Conservation (phyloP, 1,139 yeast genomes). For the Blastobotrys persicus region DNA sequence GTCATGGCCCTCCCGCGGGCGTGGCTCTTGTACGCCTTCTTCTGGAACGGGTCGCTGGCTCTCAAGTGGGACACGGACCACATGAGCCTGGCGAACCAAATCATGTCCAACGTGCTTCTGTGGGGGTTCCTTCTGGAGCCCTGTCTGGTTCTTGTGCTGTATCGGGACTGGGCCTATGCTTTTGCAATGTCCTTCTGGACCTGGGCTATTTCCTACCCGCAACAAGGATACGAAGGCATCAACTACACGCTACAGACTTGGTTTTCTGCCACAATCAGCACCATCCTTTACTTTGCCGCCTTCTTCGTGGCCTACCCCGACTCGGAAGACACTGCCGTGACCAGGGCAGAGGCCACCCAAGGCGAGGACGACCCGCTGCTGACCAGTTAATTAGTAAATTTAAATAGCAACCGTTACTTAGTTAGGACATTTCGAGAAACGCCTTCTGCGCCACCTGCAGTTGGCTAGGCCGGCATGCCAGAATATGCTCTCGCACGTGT, state of each 20-base stretch:
- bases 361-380: slow-evolving; percentile 19
- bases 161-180: slow-evolving; percentile 72
- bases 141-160: slow-evolving; percentile 51
- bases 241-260: slow-evolving; percentile 15
- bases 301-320: slow-evolving; percentile 19
- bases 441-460: background rate
- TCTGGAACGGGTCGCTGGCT: slow-evolving; percentile 82
- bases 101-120: slow-evolving; percentile 67
- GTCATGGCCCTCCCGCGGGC: slow-evolving; percentile 66
- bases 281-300: slow-evolving; percentile 13
- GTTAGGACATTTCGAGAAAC: background rate
- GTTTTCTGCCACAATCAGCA: slow-evolving; percentile 15
- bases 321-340: slow-evolving; percentile 10
- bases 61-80: slow-evolving; percentile 51
- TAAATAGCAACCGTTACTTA: no score
- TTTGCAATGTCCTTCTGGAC: slow-evolving; percentile 46
- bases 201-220: slow-evolving; percentile 11
- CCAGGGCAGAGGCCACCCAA: slow-evolving; percentile 1
- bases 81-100: slow-evolving; percentile 52
- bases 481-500: background rate
- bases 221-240: slow-evolving; percentile 3
- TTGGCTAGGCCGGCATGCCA: background rate
- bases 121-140: slow-evolving; percentile 79
- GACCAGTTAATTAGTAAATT: background rate
- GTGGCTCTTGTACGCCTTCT: slow-evolving; percentile 68